Percentiles rank a stretch among this genome's conserved stretches.
Conservation (phyloP, 2,329 filamentous ascomycete genomes). For the Neonectria ditissima region DNA sequence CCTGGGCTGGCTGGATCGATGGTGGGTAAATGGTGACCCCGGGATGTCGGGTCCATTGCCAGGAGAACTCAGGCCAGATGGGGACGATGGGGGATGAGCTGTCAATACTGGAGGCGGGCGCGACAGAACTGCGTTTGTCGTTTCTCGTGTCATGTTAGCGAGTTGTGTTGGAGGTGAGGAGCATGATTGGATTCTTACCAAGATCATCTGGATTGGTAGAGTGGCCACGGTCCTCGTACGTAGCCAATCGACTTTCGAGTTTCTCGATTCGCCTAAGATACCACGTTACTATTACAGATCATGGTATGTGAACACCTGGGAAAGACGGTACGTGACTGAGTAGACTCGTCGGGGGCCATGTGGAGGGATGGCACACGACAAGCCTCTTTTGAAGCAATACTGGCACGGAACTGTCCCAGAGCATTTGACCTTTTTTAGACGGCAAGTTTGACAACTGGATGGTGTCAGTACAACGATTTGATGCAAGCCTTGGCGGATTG, state of each 20-base stretch:
- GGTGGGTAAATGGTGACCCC: not conserved
- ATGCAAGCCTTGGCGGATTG: not conserved
- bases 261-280: constrained; percentile 3
- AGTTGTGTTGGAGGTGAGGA: not conserved
- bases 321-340: constrained; percentile 7
- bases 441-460: not conserved
- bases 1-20: not conserved
- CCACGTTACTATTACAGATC: not conserved
- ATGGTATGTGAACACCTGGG: not conserved
- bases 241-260: constrained; percentile 7
- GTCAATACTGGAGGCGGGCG: not conserved
- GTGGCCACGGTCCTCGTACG: not conserved
- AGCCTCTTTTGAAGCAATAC: constrained; percentile 3
- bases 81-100: not conserved
- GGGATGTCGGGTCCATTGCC: not conserved
- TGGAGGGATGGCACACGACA: constrained; percentile 2
- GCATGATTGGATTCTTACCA: not conserved
- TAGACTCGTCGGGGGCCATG: constrained; percentile 7
- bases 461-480: not conserved
- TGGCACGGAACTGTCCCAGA: constrained; percentile 7
- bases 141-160: not conserved
- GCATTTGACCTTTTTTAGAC: constrained; percentile 13
- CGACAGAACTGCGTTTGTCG: not conserved
- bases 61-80: not conserved
- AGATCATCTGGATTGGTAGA: not conserved